Conservation (phyloP, 495 filamentous ascomycete species). For the Aspergillus ellipticus region DNA sequence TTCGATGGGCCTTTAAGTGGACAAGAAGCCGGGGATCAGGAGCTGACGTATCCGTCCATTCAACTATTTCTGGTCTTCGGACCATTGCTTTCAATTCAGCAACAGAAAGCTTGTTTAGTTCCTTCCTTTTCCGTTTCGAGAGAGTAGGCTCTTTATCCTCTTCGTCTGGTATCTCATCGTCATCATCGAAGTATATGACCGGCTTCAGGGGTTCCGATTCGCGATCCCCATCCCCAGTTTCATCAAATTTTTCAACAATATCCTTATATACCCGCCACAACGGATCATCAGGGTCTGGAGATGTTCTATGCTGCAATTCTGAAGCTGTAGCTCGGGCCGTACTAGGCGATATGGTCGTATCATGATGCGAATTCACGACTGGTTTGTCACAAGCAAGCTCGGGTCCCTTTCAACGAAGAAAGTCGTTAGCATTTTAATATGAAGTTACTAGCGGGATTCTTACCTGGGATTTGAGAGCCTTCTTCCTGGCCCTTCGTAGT, state of each 20-base stretch:
- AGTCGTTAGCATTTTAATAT: neutral
- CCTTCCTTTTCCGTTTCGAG: constrained; percentile 91
- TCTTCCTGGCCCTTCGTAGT: constrained; percentile 82
- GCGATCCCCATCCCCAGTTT: constrained; percentile 53
- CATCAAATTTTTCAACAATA: constrained; percentile 70
- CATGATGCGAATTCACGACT: neutral
- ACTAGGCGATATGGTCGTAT: neutral
- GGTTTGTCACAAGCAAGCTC: neutral
- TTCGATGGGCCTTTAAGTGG: constrained; percentile 90
- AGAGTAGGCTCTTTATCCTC: constrained; percentile 67
- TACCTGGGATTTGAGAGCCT: constrained; percentile 62
- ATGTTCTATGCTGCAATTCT: constrained; percentile 28
- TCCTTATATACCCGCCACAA: constrained; percentile 78
- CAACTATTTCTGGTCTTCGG: constrained; percentile 86
- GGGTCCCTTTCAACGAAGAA: neutral
- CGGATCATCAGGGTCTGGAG: constrained; percentile 65
- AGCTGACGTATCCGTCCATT: constrained; percentile 96
- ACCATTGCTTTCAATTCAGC: constrained; percentile 93
- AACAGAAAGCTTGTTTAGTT: constrained; percentile 85
- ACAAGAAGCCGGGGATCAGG: constrained; percentile 85
- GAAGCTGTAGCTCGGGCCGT: constrained; percentile 23
- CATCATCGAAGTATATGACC: constrained; percentile 80
- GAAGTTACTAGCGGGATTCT: constrained; percentile 18
- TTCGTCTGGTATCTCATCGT: constrained; percentile 85
- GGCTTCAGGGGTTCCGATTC: constrained; percentile 72